phyloP scores from a whole-genome alignment of 202 grass and related monocot species.

The Panicum hallii region DNA sequence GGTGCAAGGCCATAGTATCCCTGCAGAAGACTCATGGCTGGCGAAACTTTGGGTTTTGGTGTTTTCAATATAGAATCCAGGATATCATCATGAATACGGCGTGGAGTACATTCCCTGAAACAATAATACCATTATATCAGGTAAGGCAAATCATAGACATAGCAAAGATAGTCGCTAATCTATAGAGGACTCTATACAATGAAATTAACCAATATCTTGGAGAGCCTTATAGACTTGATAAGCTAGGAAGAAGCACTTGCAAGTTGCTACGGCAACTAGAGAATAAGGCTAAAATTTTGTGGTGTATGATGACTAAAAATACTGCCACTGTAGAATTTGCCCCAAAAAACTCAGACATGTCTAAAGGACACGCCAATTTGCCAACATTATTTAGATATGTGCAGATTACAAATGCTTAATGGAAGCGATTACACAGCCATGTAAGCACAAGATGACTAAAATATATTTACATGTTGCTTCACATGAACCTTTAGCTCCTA shows the following conservation, averaged over 20 bases:
- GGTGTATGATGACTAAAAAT: neutral
- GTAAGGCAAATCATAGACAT: slow-evolving; percentile 10
- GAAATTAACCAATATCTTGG: slow-evolving; percentile 2
- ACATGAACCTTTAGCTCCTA: neutral
- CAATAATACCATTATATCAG: slow-evolving; percentile 40
- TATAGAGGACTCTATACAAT: slow-evolving; percentile 7
- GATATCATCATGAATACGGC: slow-evolving; percentile 65
- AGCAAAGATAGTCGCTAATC: neutral
- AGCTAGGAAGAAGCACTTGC: slow-evolving; percentile 11
- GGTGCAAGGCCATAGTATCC: slow-evolving; percentile 87
- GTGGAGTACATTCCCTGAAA: slow-evolving; percentile 78
- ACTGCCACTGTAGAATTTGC: neutral
- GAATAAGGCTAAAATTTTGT: neutral
- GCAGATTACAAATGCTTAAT: slow-evolving; percentile 9
- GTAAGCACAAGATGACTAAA: slow-evolving; percentile 17
- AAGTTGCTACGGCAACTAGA: slow-evolving; percentile 1
- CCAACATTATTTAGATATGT: slow-evolving; percentile 16
- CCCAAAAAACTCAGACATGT: neutral
- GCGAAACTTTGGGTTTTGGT: slow-evolving; percentile 66
- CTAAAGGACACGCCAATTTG: neutral
- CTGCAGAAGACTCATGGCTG: slow-evolving; percentile 93
- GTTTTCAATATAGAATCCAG: slow-evolving; percentile 84
- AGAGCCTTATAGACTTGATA: slow-evolving; percentile 26
- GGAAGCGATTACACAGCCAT: neutral
- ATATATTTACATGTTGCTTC: neutral